Evolutionary conservation across 371 early-diverging fungal species (phyloP).

Genomic region (Apophysomyces trapeziformis): DNA sequence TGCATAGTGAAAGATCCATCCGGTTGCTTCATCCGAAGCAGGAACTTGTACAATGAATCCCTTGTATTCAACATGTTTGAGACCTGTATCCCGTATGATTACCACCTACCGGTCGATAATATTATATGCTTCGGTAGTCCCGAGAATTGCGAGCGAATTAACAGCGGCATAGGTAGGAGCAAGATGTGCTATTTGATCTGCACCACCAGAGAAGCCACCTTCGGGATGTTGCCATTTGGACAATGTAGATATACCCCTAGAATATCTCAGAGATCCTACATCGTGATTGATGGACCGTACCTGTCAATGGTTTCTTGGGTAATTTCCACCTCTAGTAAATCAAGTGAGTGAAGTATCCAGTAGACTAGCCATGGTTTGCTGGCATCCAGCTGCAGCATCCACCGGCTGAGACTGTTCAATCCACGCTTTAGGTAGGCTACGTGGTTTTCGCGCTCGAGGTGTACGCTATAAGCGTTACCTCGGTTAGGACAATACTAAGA

Average conservation of each 20-base stretch:
- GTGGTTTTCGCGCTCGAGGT: slow-evolving; percentile 57
- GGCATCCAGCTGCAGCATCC: slow-evolving; percentile 81
- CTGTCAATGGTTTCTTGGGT: slow-evolving; percentile 45
- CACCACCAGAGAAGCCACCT: slow-evolving; percentile 92
- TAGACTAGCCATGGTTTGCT: slow-evolving; percentile 91
- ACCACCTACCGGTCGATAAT: slow-evolving; percentile 59
- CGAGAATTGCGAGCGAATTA: slow-evolving; percentile 73
- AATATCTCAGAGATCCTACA: neutral
- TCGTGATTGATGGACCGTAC: slow-evolving; percentile 26
- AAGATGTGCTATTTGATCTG: slow-evolving; percentile 79
- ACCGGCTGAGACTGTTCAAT: slow-evolving; percentile 56
- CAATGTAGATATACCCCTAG: slow-evolving; percentile 69
- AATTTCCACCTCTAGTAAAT: slow-evolving; percentile 66
- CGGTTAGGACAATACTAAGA: neutral
- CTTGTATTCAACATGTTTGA: slow-evolving; percentile 28
- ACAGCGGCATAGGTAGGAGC: slow-evolving; percentile 90
- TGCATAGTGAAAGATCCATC: slow-evolving; percentile 95
- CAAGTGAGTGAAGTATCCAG: slow-evolving; percentile 89
- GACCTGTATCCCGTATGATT: neutral
- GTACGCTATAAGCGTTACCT: slow-evolving; percentile 38
- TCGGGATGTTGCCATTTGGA: slow-evolving; percentile 65
- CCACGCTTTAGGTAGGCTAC: slow-evolving; percentile 58
- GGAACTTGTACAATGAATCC: slow-evolving; percentile 68
- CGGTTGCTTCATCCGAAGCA: slow-evolving; percentile 81
- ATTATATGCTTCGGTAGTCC: slow-evolving; percentile 73